Percentiles rank a stretch among this genome's conserved stretches.
These are phyloP conservation scores for Ballota nigra DNA, from an alignment of 257 asterid species.

Conservation along the genomic window DNA sequence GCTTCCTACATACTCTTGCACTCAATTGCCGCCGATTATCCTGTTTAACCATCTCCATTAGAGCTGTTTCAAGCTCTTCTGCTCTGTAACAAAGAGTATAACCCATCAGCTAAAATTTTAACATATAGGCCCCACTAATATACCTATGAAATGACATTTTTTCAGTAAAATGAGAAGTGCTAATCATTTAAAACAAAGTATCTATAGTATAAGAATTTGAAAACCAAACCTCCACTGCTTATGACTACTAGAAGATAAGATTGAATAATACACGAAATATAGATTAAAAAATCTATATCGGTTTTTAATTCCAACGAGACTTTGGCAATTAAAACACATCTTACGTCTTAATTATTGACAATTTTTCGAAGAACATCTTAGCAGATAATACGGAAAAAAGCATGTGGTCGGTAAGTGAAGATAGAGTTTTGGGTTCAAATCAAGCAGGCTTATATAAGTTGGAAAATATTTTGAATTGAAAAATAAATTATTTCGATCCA, in stretches of 20 bases:
- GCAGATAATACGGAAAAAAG: not conserved
- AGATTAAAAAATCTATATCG: not conserved
- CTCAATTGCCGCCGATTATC: constrained; percentile 91
- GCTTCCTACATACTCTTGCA: constrained; percentile 61
- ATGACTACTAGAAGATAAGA: constrained; percentile 4
- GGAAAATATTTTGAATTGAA: not conserved
- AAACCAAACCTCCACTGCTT: not conserved
- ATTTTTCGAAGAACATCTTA: not conserved
- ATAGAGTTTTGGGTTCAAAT: not conserved
- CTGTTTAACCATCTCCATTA: constrained; percentile 98
- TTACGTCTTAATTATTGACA: not conserved
- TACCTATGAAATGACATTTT: not conserved
- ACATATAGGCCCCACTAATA: not conserved
- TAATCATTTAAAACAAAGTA: not conserved
- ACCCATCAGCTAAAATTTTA: constrained; percentile 5
- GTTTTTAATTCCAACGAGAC: not conserved
- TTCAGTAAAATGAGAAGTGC: constrained; percentile 6
- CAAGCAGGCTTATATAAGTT: not conserved
- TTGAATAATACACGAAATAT: not conserved
- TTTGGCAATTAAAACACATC: not conserved
- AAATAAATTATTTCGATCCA: not conserved
- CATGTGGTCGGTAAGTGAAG: not conserved
- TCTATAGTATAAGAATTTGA: not conserved
- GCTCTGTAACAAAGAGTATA: constrained; percentile 55
- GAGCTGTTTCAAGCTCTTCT: constrained; percentile 93